Base-by-base conservation (phyloP, 2,329 filamentous ascomycete species). In the Trichoderma afroharzianum region DNA sequence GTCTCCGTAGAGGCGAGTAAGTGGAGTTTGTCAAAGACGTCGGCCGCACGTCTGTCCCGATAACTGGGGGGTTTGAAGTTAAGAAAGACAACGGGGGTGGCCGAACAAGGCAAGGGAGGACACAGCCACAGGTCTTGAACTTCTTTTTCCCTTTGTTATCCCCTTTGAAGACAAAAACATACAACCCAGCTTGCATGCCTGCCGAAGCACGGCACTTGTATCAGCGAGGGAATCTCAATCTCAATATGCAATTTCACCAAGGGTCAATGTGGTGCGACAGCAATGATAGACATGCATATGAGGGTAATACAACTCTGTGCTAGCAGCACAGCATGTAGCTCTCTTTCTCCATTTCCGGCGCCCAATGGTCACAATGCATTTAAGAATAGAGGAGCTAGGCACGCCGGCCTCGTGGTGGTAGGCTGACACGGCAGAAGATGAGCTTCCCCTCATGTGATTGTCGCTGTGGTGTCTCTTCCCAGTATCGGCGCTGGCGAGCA, bases 31-130 rank as follows among this genome's bases (percentile, higher is more conserved):
- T 53, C 57, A 68, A 47, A 39, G 47, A 53, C 21, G 68, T 64
- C 62, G 68, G 68, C 68, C 68, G 62, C 68, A 70, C 64, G 58
- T 63, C 59, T 50, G 33, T 64, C 61, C 62, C 59, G 58, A 66
- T 39, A 55, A 32, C 55, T 66, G 68, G 62, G 59, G 68, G 68
- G 15, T 30, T 63, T 15, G n/a, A 64, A 43, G 55, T 24, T 64
- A 21, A 57, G 61, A 66, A 57, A 55, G 32, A 57, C 66, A 62
- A 69, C 39, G 39, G 39, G 57, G 55, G 39, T 21, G 21, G 15
- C 21, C 28, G 67, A 28, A 24, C 28, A 61, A 53, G 39, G 57
- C 9, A 69, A 39, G 28, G 28, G 28, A 61, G 57, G 36, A 53
- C 67, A 36, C 67, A 69, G 67, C 67, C 67, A 53, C 67, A 12